A percentile compares a stretch with the other conserved stretches of the same genome.
Conservation (phyloP, 495 filamentous ascomycete species). For the Penicillium psychrofluorescens region DNA sequence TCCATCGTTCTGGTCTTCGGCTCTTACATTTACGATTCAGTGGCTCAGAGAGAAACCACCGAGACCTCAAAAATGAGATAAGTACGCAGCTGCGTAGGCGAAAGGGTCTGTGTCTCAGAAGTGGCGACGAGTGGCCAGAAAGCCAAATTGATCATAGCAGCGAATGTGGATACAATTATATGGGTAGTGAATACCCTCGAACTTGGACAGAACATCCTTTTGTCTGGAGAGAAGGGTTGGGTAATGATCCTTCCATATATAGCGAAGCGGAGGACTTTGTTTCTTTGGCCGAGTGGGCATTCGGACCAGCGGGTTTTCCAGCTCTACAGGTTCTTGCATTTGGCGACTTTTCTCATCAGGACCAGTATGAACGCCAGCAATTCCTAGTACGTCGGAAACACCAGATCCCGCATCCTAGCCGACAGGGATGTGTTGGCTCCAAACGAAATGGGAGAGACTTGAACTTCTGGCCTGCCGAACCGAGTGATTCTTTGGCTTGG, state of each 20-base stretch:
- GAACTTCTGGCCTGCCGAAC: neutral
- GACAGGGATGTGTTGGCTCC: too few species aligned
- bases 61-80: too few species aligned
- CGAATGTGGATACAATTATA: too few species aligned
- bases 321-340: slow-evolving; percentile 4
- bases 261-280: slow-evolving; percentile 3
- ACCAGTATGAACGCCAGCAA: slow-evolving; percentile 4
- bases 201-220: too few species aligned
- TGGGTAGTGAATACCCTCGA: too few species aligned
- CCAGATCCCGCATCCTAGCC: neutral
- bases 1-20: neutral
- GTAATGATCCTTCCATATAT: too few species aligned
- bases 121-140: too few species aligned
- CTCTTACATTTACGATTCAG: neutral
- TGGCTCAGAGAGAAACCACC: neutral
- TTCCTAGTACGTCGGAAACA: neutral
- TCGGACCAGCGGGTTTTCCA: slow-evolving; percentile 6
- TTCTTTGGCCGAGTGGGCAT: slow-evolving; percentile 9
- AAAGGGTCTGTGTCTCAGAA: too few species aligned
- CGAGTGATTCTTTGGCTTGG: neutral
- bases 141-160: too few species aligned
- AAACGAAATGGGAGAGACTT: neutral
- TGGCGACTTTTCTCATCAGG: slow-evolving; percentile 8
- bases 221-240: too few species aligned
- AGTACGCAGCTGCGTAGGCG: too few species aligned